Evolutionary conservation across 208 protist species (phyloP).

Genomic region (Tritrichomonas musculus): DNA sequence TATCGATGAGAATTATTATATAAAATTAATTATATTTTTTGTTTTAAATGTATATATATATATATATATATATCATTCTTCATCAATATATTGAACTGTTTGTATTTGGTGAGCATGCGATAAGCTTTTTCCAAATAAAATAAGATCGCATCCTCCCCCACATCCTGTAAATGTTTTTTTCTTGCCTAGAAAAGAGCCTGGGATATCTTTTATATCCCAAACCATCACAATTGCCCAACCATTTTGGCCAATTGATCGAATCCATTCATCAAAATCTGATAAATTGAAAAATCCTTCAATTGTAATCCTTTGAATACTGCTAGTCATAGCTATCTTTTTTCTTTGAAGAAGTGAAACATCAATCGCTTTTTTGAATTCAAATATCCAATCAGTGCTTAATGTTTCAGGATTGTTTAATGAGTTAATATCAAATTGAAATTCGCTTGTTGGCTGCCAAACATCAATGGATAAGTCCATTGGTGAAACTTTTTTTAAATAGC

Average conservation of each 20-base stretch:
- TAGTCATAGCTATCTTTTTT: not conserved
- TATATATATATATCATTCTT: constrained; percentile 21
- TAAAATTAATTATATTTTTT: no score
- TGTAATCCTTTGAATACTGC: not conserved
- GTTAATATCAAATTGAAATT: not conserved
- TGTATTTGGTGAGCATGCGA: not conserved
- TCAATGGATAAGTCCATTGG: not conserved
- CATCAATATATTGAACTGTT: constrained; percentile 25
- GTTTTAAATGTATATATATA: no score
- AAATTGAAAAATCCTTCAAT: not conserved
- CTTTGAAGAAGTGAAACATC: not conserved
- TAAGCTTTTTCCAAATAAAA: not conserved
- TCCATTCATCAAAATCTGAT: not conserved
- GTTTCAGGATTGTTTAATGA: not conserved
- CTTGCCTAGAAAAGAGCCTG: not conserved
- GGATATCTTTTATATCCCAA: not conserved
- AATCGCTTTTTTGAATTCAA: not conserved
- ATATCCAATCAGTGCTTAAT: not conserved
- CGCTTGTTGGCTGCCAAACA: not conserved
- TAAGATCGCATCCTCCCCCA: not conserved
- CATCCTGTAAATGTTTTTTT: not conserved
- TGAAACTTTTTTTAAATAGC: not conserved
- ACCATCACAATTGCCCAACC: not conserved
- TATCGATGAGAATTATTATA: no score
- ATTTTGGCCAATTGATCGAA: not conserved